These are phyloP conservation scores for Termitomyces sp. DNA, from an alignment of 768 basidiomycete species.

Conservation along the genomic window DNA sequence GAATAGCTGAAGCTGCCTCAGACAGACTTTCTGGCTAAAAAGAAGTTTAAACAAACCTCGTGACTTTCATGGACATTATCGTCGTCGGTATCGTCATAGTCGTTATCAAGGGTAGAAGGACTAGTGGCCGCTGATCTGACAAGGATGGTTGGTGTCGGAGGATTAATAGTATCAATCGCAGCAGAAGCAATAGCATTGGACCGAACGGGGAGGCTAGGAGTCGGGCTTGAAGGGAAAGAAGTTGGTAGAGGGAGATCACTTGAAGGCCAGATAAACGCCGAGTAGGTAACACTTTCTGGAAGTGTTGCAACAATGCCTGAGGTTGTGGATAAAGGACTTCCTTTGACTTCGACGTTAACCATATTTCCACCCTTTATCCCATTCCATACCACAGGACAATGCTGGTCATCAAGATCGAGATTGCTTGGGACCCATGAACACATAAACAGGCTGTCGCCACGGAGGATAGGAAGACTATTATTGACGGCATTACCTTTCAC, in stretches of 20 bases:
- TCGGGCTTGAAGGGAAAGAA: constrained; percentile 5
- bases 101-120: not conserved
- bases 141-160: constrained; percentile 21
- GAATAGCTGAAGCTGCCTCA: not conserved
- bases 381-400: constrained; percentile 55
- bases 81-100: constrained; percentile 8
- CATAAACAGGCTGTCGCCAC: constrained; percentile 42
- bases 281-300: not conserved
- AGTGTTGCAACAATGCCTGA: not conserved
- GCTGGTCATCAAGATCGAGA: constrained; percentile 24
- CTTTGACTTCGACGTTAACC: not conserved
- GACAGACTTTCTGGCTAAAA: not conserved
- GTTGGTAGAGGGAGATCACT: constrained; percentile 3
- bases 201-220: not conserved
- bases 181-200: not conserved
- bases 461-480: constrained; percentile 47
- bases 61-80: constrained; percentile 12
- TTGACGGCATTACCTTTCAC: constrained; percentile 40
- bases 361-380: constrained; percentile 18
- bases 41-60: not conserved
- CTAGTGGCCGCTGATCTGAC: constrained; percentile 13
- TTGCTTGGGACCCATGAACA: constrained; percentile 49
- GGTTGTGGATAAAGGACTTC: not conserved
- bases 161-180: not conserved
- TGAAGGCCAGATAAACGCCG: not conserved